Base-by-base conservation (phyloP, 208 protist genomes). In the Trypanosoma scelopori region DNA sequence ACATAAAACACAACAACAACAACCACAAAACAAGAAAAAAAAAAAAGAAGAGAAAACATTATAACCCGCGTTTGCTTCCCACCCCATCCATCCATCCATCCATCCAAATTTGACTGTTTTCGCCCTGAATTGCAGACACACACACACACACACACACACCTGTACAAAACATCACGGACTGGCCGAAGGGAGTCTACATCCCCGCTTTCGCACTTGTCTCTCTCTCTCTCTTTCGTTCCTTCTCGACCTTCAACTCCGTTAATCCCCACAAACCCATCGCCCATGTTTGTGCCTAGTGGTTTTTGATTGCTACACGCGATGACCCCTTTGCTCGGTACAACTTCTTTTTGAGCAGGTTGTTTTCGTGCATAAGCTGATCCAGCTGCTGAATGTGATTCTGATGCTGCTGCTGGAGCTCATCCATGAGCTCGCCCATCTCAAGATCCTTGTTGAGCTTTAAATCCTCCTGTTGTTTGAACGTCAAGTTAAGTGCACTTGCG, bases 401-500 rank as follows among this genome's bases (percentile, higher is more conserved):
- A 47, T 89, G 80, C 57, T 80, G 74, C 28, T 78, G 57, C 57
- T 89, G 76, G 20, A 87, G 63, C 30, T 85, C 74, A 1, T 64
- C 70, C 32, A 82, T 78, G 30, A 92, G 55, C 22, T 79, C 75
- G 25, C 37, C 52, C 68, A 84, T 62, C 56, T 87, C 74, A 20
- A 73, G 28, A 23, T 71, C 72, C 60, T 88, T 81, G 37, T 53
- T 62, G 11, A 70, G 65, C 35, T 74, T 80, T 32, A 82, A 28
- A 42, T 65, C 71, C 46, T 89, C 87, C 39, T 87, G 77, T 43
- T 91, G 59, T 3, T 77, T 72, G 20, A 64, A 76, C 15, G 72
- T 65, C 43, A 75, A 74, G 55, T 91, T 91, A 63, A 90, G 74
- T 22, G 53, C 63, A 23, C 76, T 72, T 32, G 84, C 78, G 56